These are phyloP conservation scores for Fusarium nematophilum DNA, from an alignment of 2,329 filamentous ascomycete genomes.

Conservation along the genomic window DNA sequence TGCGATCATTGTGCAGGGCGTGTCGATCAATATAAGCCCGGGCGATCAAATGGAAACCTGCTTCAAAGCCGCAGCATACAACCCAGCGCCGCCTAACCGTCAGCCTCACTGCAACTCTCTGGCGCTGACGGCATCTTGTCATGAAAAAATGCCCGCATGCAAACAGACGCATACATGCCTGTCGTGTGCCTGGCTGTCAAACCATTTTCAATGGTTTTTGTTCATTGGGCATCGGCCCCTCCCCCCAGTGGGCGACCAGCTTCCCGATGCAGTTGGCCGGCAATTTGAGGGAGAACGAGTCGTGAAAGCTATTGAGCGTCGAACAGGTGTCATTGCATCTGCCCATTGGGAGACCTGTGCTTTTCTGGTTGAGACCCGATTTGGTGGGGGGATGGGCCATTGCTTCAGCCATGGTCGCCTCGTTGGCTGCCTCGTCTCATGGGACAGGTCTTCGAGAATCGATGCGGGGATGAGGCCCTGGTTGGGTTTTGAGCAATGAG, in stretches of 20 bases:
- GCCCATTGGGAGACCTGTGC: constrained; percentile 31
- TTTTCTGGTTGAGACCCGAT: constrained; percentile 35
- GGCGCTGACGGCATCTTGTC: constrained; percentile 9
- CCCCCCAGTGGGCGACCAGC: background rate
- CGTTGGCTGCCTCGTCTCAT: constrained; percentile 33
- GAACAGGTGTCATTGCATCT: constrained; percentile 36
- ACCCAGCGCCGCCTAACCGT: constrained; percentile 14
- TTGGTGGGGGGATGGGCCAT: constrained; percentile 17
- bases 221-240: constrained; percentile 29
- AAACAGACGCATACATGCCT: constrained; percentile 25
- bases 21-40: background rate
- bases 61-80: constrained; percentile 8
- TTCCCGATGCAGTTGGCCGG: constrained; percentile 29
- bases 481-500: background rate
- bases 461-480: background rate
- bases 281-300: constrained; percentile 2
- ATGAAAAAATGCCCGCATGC: constrained; percentile 21
- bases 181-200: constrained; percentile 16
- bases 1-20: too few species aligned
- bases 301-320: constrained; percentile 27
- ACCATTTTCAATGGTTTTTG: background rate
- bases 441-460: constrained; percentile 4
- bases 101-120: constrained; percentile 37
- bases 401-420: constrained; percentile 27
- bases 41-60: constrained; percentile 1